Conservation (phyloP, 2,329 filamentous ascomycete species). For the Ceratocystis cubensis region DNA sequence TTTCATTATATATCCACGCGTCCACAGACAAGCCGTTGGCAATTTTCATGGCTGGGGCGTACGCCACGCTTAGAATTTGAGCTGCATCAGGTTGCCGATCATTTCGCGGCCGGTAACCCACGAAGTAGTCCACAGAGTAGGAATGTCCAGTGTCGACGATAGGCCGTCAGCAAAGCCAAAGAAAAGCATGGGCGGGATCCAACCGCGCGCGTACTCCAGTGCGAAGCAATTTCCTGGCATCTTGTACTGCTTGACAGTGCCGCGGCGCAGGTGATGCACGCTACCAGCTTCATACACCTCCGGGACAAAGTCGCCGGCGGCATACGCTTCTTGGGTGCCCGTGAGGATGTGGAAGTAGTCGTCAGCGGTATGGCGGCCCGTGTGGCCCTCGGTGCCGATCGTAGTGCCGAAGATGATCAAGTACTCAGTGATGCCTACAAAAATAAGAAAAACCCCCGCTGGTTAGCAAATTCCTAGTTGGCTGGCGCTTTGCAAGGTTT, state of each 20-base stretch:
- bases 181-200: constrained; percentile 86
- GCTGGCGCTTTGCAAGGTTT: background rate
- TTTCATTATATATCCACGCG: background rate
- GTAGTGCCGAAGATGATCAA: constrained; percentile 78
- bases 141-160: constrained; percentile 68
- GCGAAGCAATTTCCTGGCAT: constrained; percentile 68
- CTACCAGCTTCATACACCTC: constrained; percentile 58
- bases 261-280: constrained; percentile 60
- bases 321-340: constrained; percentile 66
- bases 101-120: constrained; percentile 64
- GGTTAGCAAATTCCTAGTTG: constrained; percentile 14
- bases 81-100: constrained; percentile 54
- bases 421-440: constrained; percentile 65
- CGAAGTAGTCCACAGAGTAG: constrained; percentile 71
- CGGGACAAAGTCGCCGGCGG: constrained; percentile 51
- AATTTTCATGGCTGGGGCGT: background rate
- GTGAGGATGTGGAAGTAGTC: constrained; percentile 89
- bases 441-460: background rate
- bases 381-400: constrained; percentile 76
- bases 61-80: constrained; percentile 48
- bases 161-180: constrained; percentile 79
- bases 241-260: constrained; percentile 68
- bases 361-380: constrained; percentile 77
- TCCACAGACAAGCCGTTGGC: background rate
- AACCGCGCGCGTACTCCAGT: constrained; percentile 72